These are phyloP conservation scores for Mucor irregularis DNA, from an alignment of 371 early-diverging fungal genomes.

Conservation along the genomic window DNA sequence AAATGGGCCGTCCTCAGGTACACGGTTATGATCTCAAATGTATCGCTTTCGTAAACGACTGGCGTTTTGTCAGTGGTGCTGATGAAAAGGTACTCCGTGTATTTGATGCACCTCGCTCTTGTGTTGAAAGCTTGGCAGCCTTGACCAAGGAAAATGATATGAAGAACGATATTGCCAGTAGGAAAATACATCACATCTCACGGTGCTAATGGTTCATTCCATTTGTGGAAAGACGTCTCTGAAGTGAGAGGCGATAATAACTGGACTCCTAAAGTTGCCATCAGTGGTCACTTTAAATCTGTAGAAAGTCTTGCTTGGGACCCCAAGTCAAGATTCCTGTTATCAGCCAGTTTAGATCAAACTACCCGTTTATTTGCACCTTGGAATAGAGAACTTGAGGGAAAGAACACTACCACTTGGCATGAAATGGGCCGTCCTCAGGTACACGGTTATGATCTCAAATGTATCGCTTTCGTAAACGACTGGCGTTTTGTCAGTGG, in stretches of 20 bases:
- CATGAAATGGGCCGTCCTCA: conserved; percentile 96
- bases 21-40: conserved; percentile 95
- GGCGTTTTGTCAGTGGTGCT: conserved; percentile 85
- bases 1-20: conserved; percentile 94
- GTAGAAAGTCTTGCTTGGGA: conserved; percentile 87
- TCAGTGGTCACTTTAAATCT: conserved; percentile 78
- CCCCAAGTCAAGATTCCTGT: conserved; percentile 69
- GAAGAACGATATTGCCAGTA: conserved; percentile 45
- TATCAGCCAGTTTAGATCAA: conserved; percentile 86
- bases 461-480: conserved; percentile 80
- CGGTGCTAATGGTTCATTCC: conserved; percentile 88
- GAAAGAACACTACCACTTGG: conserved; percentile 61
- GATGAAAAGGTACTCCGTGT: conserved; percentile 94
- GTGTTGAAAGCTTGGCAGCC: conserved; percentile 65
- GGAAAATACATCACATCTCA: too few relatives aligned
- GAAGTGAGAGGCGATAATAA: conserved; percentile 43
- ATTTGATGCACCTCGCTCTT: conserved; percentile 86
- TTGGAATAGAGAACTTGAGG: conserved; percentile 54
- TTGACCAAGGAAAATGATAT: conserved; percentile 50
- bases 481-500: conserved; percentile 82
- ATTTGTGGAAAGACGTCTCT: conserved; percentile 73
- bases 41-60: conserved; percentile 74
- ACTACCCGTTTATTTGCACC: conserved; percentile 84
- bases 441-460: conserved; percentile 95
- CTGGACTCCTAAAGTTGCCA: conserved; percentile 73